Base-by-base conservation (phyloP, 1,284 basidiomycete genomes). In the Cryptococcus maquisensis region DNA sequence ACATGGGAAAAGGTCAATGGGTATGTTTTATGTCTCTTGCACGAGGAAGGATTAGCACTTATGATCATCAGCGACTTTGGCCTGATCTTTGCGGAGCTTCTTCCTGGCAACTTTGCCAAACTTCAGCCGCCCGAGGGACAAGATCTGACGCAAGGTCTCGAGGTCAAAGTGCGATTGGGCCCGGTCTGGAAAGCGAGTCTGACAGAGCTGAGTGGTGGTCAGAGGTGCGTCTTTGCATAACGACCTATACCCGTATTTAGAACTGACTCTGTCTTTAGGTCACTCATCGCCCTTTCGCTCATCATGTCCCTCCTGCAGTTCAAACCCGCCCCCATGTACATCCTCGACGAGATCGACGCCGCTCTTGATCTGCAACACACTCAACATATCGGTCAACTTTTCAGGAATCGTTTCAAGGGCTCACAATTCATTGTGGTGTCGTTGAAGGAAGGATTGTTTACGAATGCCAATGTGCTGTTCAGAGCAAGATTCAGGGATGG, bases 311-410 rank as follows among this genome's bases (percentile, higher is more conserved):
- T 98, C 39, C 83, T 98, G 36, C 94, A 98, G 76, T 98, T 98
- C 83, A 97, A 98, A 73, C 93, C 95, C 2, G 94, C 95, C n/a
- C 96, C 93, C 0, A 95, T 98, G 91, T 98, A 98, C 76, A 98
- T 98, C 69, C 83, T 98, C 21, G 96, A 98, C 78, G 96, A 98
- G 78, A 96, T 98, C 65, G 93, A 98, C 76, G 92, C 94, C 0
- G 94, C 94, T 5, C 83, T 97, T 43, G 95, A 98, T 78, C 79
- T 98, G 21, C 93, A 90, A 46, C 94, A 98, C 69, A 98, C 95
- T 8, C 88, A 96, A 69, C 91, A 98, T 75, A 97, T 98, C 59
- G 95, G 95, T 23, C 91, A 94, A 66, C 83, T 98, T 16, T 97
- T 98, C 83, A 83, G 88, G 47, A 95, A 87, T 45, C 85, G 96